phyloP scores from a whole-genome alignment of 129 eudicot species.

The Arctium minus region DNA sequence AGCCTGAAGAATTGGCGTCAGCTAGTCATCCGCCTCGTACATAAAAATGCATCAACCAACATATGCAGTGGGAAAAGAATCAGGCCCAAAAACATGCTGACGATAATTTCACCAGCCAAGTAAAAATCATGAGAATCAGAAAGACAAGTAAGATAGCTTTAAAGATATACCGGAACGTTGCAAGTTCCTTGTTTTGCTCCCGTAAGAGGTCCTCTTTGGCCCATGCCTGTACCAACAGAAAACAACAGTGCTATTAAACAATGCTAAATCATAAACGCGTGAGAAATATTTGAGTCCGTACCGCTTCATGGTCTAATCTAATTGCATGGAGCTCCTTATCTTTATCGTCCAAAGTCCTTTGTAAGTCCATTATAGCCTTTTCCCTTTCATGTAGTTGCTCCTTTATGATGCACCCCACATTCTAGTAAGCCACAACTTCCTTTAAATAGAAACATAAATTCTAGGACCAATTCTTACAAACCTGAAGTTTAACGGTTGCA shows the following conservation, averaged over 20 bases:
- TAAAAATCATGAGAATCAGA: neutral
- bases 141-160: neutral
- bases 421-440: neutral
- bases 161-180: slow-evolving; percentile 49
- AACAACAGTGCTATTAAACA: neutral
- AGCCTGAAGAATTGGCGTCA: neutral
- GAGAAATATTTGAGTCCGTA: slow-evolving; percentile 15
- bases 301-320: slow-evolving; percentile 79
- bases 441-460: neutral
- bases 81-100: neutral
- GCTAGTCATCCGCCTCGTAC: neutral
- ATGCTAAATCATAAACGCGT: neutral
- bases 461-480: slow-evolving; percentile 16
- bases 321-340: slow-evolving; percentile 80
- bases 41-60: neutral
- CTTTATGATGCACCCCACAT: slow-evolving; percentile 29
- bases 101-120: neutral
- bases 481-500: slow-evolving; percentile 70
- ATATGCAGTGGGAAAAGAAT: neutral
- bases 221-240: slow-evolving; percentile 64
- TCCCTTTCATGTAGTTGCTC: slow-evolving; percentile 85
- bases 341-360: slow-evolving; percentile 74
- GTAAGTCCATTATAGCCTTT: slow-evolving; percentile 57
- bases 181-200: slow-evolving; percentile 83
- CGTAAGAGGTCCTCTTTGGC: slow-evolving; percentile 93